These are phyloP conservation scores for Naematelia aurantialba DNA, from an alignment of 768 basidiomycete species.

Conservation along the genomic window DNA sequence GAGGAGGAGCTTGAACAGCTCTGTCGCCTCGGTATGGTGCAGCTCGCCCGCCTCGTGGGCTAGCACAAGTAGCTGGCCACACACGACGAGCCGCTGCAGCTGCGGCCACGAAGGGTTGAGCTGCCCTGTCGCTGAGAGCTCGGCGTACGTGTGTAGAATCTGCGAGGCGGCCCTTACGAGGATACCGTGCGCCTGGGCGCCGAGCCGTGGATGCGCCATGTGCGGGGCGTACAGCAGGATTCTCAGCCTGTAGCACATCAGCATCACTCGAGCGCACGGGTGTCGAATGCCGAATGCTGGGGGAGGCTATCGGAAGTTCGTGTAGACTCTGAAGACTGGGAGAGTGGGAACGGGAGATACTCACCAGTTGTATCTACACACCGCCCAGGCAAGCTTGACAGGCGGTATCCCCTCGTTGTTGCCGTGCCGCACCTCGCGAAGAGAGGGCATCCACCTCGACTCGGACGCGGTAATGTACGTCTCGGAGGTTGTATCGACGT, in stretches of 20 bases:
- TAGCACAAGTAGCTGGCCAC: neutral
- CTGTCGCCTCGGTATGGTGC: conserved; percentile 1
- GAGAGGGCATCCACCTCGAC: neutral
- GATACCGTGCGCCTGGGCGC: neutral
- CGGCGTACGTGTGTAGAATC: neutral
- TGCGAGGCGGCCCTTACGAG: neutral
- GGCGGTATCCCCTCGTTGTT: neutral
- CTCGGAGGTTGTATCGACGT: neutral
- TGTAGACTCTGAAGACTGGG: neutral
- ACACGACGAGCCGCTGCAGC: neutral
- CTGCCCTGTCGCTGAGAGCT: neutral
- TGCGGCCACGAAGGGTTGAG: conserved; percentile 3
- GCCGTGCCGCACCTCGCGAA: neutral
- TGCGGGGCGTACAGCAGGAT: neutral
- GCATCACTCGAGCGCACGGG: neutral
- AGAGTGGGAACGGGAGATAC: neutral
- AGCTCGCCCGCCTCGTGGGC: neutral
- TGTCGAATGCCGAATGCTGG: too few species aligned
- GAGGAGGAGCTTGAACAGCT: neutral
- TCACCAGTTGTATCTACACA: neutral
- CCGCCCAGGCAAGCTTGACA: neutral
- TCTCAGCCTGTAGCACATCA: neutral
- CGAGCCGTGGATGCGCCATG: neutral
- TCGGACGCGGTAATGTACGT: neutral
- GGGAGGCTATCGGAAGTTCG: neutral